Conservation (phyloP, 2,329 filamentous ascomycete species). For the Aspergillus sp. region DNA sequence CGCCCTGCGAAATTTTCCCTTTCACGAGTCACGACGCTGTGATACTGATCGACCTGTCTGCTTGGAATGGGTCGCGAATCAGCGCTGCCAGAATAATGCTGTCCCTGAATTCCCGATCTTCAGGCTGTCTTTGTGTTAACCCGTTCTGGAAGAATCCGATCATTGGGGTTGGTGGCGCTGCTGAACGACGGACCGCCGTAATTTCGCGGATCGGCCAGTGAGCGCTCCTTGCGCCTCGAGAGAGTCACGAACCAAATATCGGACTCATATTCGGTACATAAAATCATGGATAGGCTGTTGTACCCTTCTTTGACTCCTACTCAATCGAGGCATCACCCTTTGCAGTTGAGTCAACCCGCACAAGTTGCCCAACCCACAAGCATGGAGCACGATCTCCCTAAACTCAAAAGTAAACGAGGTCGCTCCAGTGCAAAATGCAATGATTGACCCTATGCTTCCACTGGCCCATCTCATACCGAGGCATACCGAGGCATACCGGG, state of each 20-base stretch:
- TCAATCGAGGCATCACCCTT: too few relatives aligned
- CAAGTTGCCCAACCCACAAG: too few relatives aligned
- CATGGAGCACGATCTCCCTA: too few relatives aligned
- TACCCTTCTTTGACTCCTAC: too few relatives aligned
- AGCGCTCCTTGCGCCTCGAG: not conserved
- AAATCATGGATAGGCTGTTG: too few relatives aligned
- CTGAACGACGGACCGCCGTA: constrained; percentile 16
- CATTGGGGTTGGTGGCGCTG: constrained; percentile 15
- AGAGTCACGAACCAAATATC: not conserved
- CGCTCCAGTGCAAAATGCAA: too few relatives aligned
- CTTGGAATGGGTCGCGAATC: not conserved
- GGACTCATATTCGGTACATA: not conserved
- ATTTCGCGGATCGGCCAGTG: constrained; percentile 9
- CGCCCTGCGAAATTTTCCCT: too few relatives aligned
- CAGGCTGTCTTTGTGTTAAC: constrained; percentile 3
- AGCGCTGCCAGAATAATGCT: not conserved
- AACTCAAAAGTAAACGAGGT: too few relatives aligned
- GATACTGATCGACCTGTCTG: not conserved
- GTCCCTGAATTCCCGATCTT: not conserved
- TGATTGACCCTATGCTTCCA: not conserved
- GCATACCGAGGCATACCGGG: not conserved
- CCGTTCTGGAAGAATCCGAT: constrained; percentile 17
- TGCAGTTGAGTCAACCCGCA: too few relatives aligned
- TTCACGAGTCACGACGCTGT: not conserved
- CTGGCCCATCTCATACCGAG: not conserved